Base-by-base conservation (phyloP, 75 land plant species). In the Selaginella tamariscina region DNA sequence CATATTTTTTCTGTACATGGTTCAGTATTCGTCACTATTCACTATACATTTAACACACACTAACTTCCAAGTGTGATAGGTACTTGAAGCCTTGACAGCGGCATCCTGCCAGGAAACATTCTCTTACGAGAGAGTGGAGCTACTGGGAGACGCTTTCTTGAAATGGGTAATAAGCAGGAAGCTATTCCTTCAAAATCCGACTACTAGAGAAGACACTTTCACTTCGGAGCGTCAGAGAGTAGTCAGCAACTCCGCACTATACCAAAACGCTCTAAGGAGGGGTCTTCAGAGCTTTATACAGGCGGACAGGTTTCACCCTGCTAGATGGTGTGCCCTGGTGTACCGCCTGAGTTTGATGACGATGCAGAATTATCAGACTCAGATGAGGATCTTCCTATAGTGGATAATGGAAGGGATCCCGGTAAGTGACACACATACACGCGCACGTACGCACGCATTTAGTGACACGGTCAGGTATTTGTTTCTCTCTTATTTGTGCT, bases 261-360 rank as follows among this genome's bases (percentile, higher is more conserved):
- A 91, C 73, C 92, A 91, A 39, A 82, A 79, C 74, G 99, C 99
- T n/a, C 67, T 95, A 2, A 75, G 62, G 57, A 91, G 83, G 73
- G 87, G 93, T 44, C 84, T 95, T 29, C 99, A 95, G 71, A 73
- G 86, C 63, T 95, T 85, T 64, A 95, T 95, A 56, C 99, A 95
- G 74, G 97, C 99, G 31, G 99, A 95, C 74, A 88, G 99, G 63
- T 95, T 95, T 83, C 89, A 97, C 27, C 99, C 99, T 60, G 85
- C 94, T 31, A 71, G 99, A 73, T 95, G 99, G 99, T 92, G 97
- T 71, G 97, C 99, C 99, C 99, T 33, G 99, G 99, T 1, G 99
- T 95, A 27, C 87, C 85, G 30, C 99, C 99, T 69, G 99, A 91
- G 5, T 95, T 85, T 80, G 97, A 91, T 70, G 99, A 95, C 67